Evolutionary conservation across 75 land plant genomes (phyloP), one percentile per base, ranked within the genome.

Genomic region (Chamaecyparis obtusa): DNA sequence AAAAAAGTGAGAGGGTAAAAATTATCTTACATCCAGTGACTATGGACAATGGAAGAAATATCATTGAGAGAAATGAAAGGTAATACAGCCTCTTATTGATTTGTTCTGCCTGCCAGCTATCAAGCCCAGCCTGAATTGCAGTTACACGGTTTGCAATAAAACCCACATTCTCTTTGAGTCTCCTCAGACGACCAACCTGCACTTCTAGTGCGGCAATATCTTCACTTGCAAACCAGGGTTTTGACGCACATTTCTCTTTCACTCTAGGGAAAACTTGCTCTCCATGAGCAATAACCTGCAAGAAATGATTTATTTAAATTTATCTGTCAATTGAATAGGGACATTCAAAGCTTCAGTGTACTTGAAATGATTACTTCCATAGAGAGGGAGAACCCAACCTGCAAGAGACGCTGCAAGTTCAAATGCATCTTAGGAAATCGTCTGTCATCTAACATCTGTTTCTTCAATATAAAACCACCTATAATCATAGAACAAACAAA

Each of bases 61-160:
- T 91, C 80, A 97, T 92, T 33, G 99, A 97, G 32, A 94, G 91
- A 80, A 97, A 97, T 13, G 99, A 97, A 10, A 97, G 92, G 82
- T 94, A 97, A 86, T 97, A 97, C 13, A 97, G 91, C 87, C 93
- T 97, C 78, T 90, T 90, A 83, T 97, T 97, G 48, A 97, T 97
- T 90, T 97, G 99, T 84, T 97, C 99, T 30, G 99, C 89, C 77
- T 97, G 99, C 99, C 99, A 97, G 46, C 96, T 97, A 81, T 97
- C 99, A 27, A 97, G 94, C 33, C 97, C 97, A 79, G 97, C 95
- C 87, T 97, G 99, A 72, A 95, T 84, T 48, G 99, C 99, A 14
- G 96, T 97, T 14, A 97, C 94, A 30, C 99, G 93, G 86, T 91
- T 94, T 13, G 88, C 93, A 55, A 96, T 86, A 85, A 97, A 97